Percentiles rank a stretch among this genome's conserved stretches.
phyloP scores from a whole-genome alignment of 1,139 yeast genomes.

The Nakaseomyces glabratus region DNA sequence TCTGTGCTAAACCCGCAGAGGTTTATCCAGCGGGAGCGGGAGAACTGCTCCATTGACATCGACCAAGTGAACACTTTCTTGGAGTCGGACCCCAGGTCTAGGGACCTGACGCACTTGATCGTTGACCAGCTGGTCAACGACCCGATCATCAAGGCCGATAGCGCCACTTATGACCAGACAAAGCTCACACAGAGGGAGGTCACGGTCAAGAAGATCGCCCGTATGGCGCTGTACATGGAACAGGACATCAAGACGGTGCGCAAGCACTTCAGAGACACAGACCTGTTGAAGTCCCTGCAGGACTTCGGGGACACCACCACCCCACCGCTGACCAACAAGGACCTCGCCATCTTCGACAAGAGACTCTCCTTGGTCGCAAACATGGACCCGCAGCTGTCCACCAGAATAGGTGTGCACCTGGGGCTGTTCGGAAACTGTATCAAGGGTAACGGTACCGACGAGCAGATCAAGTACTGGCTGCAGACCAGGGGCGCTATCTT shows the following conservation, averaged over 20 bases:
- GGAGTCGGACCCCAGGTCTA: conserved; percentile 44
- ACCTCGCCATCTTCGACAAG: conserved; percentile 36
- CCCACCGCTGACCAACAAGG: conserved; percentile 20
- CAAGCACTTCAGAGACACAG: conserved; percentile 18
- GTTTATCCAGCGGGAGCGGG: conserved; percentile 42
- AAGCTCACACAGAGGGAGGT: conserved; percentile 43
- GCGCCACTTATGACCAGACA: conserved; percentile 45
- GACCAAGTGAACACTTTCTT: conserved; percentile 45
- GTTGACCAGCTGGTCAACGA: conserved; percentile 45
- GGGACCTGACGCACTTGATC: conserved; percentile 40
- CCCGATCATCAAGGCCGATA: conserved; percentile 43
- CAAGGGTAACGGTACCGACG: conserved; percentile 63
- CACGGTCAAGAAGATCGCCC: conserved; percentile 44
- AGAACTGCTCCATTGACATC: conserved; percentile 38
- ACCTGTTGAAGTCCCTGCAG: conserved; percentile 24
- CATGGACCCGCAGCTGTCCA: conserved; percentile 53
- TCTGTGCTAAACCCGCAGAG: conserved; percentile 25
- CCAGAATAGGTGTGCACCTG: conserved; percentile 62
- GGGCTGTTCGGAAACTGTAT: conserved; percentile 63
- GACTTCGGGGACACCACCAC: conserved; percentile 11
- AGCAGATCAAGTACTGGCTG: conserved; percentile 61
- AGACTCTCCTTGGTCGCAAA: conserved; percentile 37
- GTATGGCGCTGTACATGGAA: conserved; percentile 43
- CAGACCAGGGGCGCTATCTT: conserved; percentile 58
- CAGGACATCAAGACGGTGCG: conserved; percentile 32